These are phyloP conservation scores for Reutealis trisperma DNA, from an alignment of 345 rosid genomes.

Conservation along the genomic window DNA sequence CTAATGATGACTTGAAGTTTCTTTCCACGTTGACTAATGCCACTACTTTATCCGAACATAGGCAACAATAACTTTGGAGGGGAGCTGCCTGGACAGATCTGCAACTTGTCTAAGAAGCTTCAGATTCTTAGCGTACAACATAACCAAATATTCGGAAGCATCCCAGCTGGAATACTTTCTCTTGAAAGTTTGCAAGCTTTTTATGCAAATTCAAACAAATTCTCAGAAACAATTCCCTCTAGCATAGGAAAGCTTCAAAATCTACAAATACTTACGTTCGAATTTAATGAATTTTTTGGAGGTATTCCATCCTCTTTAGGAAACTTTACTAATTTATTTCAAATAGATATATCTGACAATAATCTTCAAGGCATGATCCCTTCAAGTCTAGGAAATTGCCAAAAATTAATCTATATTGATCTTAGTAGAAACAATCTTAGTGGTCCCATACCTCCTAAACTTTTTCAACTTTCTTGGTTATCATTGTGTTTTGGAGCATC, in stretches of 20 bases:
- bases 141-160: constrained; percentile 5
- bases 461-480: no score
- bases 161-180: no score
- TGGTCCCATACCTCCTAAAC: no score
- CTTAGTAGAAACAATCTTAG: background rate
- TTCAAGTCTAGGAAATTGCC: background rate
- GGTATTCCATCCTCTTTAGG: background rate
- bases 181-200: background rate
- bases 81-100: background rate
- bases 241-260: constrained; percentile 10
- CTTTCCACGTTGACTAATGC: constrained; percentile 8
- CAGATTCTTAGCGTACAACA: background rate
- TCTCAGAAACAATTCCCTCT: constrained; percentile 9
- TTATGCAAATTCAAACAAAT: background rate
- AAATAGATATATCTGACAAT: background rate
- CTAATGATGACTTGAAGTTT: no score
- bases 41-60: background rate
- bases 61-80: constrained; percentile 4
- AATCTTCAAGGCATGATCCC: constrained; percentile 11
- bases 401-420: background rate
- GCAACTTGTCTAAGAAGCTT: background rate
- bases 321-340: no score
- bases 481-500: no score
- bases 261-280: background rate
- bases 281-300: background rate